Base-by-base conservation (phyloP, 495 filamentous ascomycete genomes). In the Sabuloglossum arenarium region DNA sequence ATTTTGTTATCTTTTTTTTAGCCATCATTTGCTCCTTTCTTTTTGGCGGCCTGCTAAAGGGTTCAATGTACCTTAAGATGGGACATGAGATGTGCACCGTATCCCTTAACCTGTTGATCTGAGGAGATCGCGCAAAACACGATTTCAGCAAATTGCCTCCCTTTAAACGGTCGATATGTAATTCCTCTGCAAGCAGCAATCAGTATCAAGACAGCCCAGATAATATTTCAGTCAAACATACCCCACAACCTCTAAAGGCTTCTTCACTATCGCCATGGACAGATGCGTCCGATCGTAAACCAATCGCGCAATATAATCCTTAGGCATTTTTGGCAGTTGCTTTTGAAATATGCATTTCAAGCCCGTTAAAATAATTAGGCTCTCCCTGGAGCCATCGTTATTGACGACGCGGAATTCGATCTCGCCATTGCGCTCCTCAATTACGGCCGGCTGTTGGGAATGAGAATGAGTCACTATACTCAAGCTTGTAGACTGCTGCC, bases 271-370 rank as follows among this genome's bases (percentile, higher is more conserved):
- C 25, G 93, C 91, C 61, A 98, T 94, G 4, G 86, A 93, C 31
- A 96, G 66, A 73, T 98, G 91, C 23, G 91, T 94, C 30, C 91
- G 80, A 69, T 98, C 91, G 67, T 98, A 98, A 29, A 98, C 91
- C 8, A 98, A 78, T 25, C 91, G 80, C 21, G 91, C 91, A 58
- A 98, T 97, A 66, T 98, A 98, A 62, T 97, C 90, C 68, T 95
- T 95, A 0, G 91, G 91, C 91, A 98, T 98, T 69, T 97, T 97
- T 0, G 91, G 91, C 0, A 98, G 75, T 61, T 98, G 91, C 59
- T 98, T 97, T 67, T 98, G 91, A 64, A 98, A 98, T 54, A 98
- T 94, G 64, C 88, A 95, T 67, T 97, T 98, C 42, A 98, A 69
- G 9, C 91, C 93, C 0, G 90, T 96, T 23, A 98, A 76, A 62